Conservation (phyloP, 805 yeast species). For the Metschnikowia lunata region DNA sequence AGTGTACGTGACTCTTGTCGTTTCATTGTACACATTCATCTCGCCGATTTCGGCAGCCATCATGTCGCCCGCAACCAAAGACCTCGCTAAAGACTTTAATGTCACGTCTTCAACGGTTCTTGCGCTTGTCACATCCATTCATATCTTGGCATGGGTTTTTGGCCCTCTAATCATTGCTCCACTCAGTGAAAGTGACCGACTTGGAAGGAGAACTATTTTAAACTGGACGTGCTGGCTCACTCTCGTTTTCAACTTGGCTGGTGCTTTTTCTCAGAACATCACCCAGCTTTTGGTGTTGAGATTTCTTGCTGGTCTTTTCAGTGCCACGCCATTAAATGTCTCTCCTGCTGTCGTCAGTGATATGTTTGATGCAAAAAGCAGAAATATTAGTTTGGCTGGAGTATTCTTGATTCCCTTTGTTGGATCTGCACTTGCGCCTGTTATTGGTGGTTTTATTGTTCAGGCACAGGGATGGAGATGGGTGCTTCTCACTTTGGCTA, state of each 20-base stretch:
- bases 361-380: constrained; percentile 28
- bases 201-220: constrained; percentile 33
- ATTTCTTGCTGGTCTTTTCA: constrained; percentile 35
- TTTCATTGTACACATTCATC: constrained; percentile 33
- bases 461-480: constrained; percentile 33
- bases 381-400: constrained; percentile 34
- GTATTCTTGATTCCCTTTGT: constrained; percentile 34
- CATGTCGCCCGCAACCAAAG: constrained; percentile 32
- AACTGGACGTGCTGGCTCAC: constrained; percentile 33
- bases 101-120: constrained; percentile 22
- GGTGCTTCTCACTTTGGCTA: constrained; percentile 33
- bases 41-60: constrained; percentile 42
- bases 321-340: constrained; percentile 36
- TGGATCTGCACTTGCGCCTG: constrained; percentile 38
- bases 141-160: constrained; percentile 37
- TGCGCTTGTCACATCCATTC: constrained; percentile 34
- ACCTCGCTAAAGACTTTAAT: constrained; percentile 26
- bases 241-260: constrained; percentile 31
- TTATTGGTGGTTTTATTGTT: constrained; percentile 34
- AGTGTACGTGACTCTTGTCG: constrained; percentile 22
- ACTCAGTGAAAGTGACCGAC: constrained; percentile 32
- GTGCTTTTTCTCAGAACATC: constrained; percentile 32
- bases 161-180: constrained; percentile 40
- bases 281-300: constrained; percentile 32
- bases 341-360: constrained; percentile 39